Evolutionary conservation across 495 filamentous ascomycete genomes (phyloP).

Genomic region (Aspergillus haitiensis): DNA sequence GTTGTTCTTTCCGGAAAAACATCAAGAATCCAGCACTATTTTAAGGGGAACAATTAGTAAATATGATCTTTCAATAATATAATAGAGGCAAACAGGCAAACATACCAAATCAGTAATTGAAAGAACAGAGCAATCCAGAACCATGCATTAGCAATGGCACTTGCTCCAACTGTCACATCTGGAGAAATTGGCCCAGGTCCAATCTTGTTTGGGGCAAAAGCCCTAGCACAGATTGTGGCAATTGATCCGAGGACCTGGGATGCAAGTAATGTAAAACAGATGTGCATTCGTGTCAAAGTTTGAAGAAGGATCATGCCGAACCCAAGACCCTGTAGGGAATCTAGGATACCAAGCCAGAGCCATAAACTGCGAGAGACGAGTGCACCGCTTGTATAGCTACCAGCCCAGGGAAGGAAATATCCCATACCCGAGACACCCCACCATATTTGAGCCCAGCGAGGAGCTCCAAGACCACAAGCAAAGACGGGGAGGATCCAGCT

Average conservation of each 20-base stretch:
- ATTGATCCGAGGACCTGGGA: constrained; percentile 53
- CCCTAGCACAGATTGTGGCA: constrained; percentile 49
- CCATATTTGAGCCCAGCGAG: constrained; percentile 54
- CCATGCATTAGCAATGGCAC: constrained; percentile 55
- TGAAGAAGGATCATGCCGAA: constrained; percentile 55
- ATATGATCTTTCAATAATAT: background rate
- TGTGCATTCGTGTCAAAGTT: constrained; percentile 51
- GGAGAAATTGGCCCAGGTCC: constrained; percentile 51
- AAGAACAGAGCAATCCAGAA: constrained; percentile 67
- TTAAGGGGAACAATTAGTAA: background rate
- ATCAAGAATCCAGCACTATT: constrained; percentile 59
- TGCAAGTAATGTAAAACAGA: constrained; percentile 51
- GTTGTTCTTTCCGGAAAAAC: constrained; percentile 73
- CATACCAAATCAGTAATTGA: constrained; percentile 62
- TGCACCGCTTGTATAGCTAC: constrained; percentile 43
- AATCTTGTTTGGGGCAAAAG: constrained; percentile 49
- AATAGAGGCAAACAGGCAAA: constrained; percentile 1
- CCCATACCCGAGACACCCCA: constrained; percentile 52
- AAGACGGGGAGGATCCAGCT: constrained; percentile 54
- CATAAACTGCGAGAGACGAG: constrained; percentile 50
- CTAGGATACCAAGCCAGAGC: constrained; percentile 53
- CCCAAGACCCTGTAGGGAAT: constrained; percentile 50
- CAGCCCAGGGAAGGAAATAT: constrained; percentile 51
- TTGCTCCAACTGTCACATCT: constrained; percentile 42
- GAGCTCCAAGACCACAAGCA: constrained; percentile 51